Conservation (phyloP, 2,329 filamentous ascomycete genomes). For the Atkinsonella hypoxylon region DNA sequence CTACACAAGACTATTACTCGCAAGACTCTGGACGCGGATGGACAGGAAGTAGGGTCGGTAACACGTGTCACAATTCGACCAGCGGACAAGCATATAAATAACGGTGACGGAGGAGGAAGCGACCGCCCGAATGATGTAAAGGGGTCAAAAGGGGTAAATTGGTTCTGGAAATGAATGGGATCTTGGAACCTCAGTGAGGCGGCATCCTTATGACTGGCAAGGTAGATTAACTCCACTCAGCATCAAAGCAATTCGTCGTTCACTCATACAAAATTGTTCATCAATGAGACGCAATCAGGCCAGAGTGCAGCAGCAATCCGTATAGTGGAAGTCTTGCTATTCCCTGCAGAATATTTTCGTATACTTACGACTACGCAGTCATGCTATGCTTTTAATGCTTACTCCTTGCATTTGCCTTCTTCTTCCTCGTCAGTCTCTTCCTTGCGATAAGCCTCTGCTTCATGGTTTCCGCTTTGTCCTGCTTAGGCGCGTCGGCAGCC, state of each 20-base stretch:
- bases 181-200: no score
- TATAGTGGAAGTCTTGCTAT: background rate
- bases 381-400: constrained; percentile 2
- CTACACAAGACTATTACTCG: constrained; percentile 29
- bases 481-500: constrained; percentile 15
- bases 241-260: background rate
- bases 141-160: constrained; percentile 21
- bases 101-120: constrained; percentile 6
- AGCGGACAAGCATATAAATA: constrained; percentile 13
- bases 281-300: background rate
- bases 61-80: constrained; percentile 23
- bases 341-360: background rate
- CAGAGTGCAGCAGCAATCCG: background rate
- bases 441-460: constrained; percentile 71
- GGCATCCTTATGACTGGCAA: no score
- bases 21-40: constrained; percentile 28
- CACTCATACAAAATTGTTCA: background rate
- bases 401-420: constrained; percentile 35
- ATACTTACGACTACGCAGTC: background rate
- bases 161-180: constrained; percentile 28
- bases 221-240: background rate
- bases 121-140: constrained; percentile 10
- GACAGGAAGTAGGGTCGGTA: constrained; percentile 27
- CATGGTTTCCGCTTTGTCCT: constrained; percentile 27
- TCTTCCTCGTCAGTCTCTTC: constrained; percentile 70